These are phyloP conservation scores for Clavispora carvajalis DNA, from an alignment of 805 yeast species.

Conservation along the genomic window DNA sequence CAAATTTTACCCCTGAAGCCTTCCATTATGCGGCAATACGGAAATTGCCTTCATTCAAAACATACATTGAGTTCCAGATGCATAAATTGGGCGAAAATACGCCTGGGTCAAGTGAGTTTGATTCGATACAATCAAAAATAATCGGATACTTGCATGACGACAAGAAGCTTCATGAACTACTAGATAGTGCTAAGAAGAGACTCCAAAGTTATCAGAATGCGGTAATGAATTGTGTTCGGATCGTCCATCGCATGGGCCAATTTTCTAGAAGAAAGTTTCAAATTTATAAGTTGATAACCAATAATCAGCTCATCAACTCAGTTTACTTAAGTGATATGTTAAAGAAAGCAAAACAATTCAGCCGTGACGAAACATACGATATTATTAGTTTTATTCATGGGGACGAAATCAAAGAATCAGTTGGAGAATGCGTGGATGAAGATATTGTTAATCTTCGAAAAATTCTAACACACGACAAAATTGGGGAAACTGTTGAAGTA, in stretches of 20 bases:
- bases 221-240: slow-evolving; percentile 22
- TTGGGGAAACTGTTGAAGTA: neutral
- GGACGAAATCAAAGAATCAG: slow-evolving; percentile 4
- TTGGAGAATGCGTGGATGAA: slow-evolving; percentile 6
- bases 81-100: slow-evolving; percentile 4
- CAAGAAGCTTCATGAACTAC: slow-evolving; percentile 10
- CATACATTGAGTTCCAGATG: slow-evolving; percentile 22
- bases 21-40: slow-evolving; percentile 23
- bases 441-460: slow-evolving; percentile 4
- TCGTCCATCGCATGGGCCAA: slow-evolving; percentile 17
- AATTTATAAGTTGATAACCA: slow-evolving; percentile 27
- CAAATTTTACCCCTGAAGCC: slow-evolving; percentile 4
- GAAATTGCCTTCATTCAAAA: slow-evolving; percentile 34
- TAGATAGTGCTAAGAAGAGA: slow-evolving; percentile 13
- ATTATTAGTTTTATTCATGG: slow-evolving; percentile 6
- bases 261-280: slow-evolving; percentile 23
- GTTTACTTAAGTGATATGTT: slow-evolving; percentile 19
- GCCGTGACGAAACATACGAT: slow-evolving; percentile 2
- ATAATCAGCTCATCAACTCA: slow-evolving; percentile 24
- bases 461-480: neutral
- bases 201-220: slow-evolving; percentile 22
- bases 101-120: slow-evolving; percentile 2
- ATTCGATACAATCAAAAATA: slow-evolving; percentile 9
- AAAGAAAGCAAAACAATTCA: slow-evolving; percentile 7
- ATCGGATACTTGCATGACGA: slow-evolving; percentile 13